phyloP scores from a whole-genome alignment of 2,329 filamentous ascomycete genomes.

The Colletotrichum gigasporum region DNA sequence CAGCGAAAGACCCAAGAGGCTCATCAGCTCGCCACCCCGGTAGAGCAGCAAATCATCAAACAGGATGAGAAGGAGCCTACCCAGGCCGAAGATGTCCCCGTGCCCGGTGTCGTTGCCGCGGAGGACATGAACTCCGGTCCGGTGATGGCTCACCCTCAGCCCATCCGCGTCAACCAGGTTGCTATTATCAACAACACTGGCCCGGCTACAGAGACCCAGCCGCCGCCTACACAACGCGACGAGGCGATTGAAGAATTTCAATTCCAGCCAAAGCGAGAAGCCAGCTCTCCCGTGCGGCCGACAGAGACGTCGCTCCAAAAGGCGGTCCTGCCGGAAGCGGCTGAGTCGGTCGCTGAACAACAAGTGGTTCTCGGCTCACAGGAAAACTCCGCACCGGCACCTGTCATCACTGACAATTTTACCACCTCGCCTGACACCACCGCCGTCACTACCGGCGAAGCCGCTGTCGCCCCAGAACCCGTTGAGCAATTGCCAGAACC shows the following conservation, averaged over 20 bases:
- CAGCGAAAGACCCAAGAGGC: slow-evolving; percentile 10
- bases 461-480: background rate
- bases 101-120: background rate
- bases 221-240: background rate
- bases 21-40: background rate
- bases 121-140: slow-evolving; percentile 3
- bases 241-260: slow-evolving; percentile 7
- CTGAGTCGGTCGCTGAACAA: slow-evolving; percentile 10
- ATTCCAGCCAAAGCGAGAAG: slow-evolving; percentile 20
- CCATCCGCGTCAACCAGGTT: slow-evolving; percentile 28
- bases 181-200: slow-evolving; percentile 23
- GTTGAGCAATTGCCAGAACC: background rate
- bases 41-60: slow-evolving; percentile 2
- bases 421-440: background rate
- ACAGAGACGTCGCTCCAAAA: slow-evolving; percentile 7
- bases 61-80: background rate
- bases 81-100: background rate
- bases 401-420: background rate
- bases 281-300: slow-evolving; percentile 25
- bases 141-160: slow-evolving; percentile 30
- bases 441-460: background rate
- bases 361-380: slow-evolving; percentile 4
- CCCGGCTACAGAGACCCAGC: background rate
- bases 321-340: slow-evolving; percentile 23
- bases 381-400: slow-evolving; percentile 22